These are phyloP conservation scores for Ophiostoma perfectum DNA, from an alignment of 2,329 filamentous ascomycete genomes.

Conservation along the genomic window DNA sequence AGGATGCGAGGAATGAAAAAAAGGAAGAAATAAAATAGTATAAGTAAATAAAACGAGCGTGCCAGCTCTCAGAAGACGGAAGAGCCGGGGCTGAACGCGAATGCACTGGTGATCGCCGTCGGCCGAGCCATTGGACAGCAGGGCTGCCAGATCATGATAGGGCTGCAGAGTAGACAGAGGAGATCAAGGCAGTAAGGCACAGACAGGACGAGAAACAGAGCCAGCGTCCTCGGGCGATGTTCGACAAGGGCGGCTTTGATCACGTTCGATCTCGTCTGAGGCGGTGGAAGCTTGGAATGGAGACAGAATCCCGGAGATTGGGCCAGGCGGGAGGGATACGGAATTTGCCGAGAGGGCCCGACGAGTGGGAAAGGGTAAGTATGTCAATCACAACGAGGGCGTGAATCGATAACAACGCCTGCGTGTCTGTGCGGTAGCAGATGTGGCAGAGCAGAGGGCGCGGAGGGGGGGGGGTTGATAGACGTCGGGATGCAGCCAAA, in stretches of 20 bases:
- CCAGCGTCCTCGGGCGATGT: not conserved
- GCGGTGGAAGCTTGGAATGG: not conserved
- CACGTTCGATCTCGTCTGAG: not conserved
- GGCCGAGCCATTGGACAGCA: conserved; percentile 22
- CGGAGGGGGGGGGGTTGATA: not conserved
- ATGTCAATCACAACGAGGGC: too few species aligned
- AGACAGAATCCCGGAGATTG: not conserved
- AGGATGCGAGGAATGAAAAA: not conserved
- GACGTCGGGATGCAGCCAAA: not conserved
- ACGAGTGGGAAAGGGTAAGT: not conserved
- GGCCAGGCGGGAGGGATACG: not conserved
- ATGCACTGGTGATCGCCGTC: conserved; percentile 16
- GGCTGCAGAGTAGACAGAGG: not conserved
- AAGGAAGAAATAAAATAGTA: not conserved
- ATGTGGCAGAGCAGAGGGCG: not conserved
- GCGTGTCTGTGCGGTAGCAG: not conserved
- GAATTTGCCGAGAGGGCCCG: conserved; percentile 7
- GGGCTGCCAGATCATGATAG: conserved; percentile 25
- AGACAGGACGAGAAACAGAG: not conserved
- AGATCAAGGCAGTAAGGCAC: not conserved
- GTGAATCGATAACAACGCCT: too few species aligned
- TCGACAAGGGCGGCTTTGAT: not conserved
- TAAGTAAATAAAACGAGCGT: not conserved
- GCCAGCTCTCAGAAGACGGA: conserved; percentile 5
- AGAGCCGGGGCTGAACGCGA: conserved; percentile 14